Evolutionary conservation across 2,329 filamentous ascomycete genomes (phyloP).

Genomic region (Fusarium transvaalense): DNA sequence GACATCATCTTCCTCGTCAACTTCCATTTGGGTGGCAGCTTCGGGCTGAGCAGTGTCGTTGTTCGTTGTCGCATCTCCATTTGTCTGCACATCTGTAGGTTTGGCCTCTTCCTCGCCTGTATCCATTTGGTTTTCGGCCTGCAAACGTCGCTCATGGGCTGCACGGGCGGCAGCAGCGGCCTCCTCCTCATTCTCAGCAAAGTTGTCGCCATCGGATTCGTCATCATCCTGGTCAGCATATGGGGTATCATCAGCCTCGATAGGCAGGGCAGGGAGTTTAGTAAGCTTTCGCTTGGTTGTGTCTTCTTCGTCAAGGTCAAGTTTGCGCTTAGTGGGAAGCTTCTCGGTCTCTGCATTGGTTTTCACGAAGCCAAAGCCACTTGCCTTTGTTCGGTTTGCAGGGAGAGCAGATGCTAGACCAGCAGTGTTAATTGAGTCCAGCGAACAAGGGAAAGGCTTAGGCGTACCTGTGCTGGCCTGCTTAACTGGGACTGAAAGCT

Average conservation of each 20-base stretch:
- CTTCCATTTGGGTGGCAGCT: constrained; percentile 64
- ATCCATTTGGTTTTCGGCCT: constrained; percentile 64
- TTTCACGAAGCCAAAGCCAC: constrained; percentile 86
- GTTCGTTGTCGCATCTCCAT: constrained; percentile 47
- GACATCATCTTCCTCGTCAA: constrained; percentile 74
- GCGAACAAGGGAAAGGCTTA: not conserved
- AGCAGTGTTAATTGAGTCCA: constrained; percentile 43
- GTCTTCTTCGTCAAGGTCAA: constrained; percentile 91
- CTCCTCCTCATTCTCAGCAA: constrained; percentile 88
- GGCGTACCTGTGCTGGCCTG: constrained; percentile 55
- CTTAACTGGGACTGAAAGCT: constrained; percentile 50
- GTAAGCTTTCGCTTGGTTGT: constrained; percentile 88
- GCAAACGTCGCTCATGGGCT: constrained; percentile 82
- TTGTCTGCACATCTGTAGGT: constrained; percentile 48
- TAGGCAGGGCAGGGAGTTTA: constrained; percentile 83
- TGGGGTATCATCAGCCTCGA: constrained; percentile 72
- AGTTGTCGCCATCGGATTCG: constrained; percentile 80
- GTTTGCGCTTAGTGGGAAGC: constrained; percentile 75
- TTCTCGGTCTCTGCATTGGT: constrained; percentile 74
- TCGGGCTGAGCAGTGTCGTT: constrained; percentile 40
- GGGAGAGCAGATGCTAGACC: constrained; percentile 66
- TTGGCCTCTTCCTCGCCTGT: constrained; percentile 51
- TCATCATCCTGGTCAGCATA: constrained; percentile 75
- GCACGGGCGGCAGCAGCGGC: constrained; percentile 86
- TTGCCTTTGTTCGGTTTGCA: constrained; percentile 79